Evolutionary conservation across 805 yeast species (phyloP).

Genomic region (Candida cerambycidarum): DNA sequence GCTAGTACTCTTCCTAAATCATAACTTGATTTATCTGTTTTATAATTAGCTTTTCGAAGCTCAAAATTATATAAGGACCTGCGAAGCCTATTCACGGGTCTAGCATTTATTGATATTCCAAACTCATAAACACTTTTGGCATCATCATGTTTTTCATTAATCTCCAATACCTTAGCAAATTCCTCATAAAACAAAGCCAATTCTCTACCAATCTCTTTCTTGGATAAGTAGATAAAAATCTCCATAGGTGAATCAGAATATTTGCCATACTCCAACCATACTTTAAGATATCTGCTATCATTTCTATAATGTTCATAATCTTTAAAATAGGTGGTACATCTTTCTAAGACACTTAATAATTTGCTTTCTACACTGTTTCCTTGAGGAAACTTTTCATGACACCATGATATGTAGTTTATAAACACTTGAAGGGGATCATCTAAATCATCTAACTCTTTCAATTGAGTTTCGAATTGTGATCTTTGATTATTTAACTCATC

Average conservation of each 20-base stretch:
- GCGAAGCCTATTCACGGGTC: conserved; percentile 51
- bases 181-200: conserved; percentile 77
- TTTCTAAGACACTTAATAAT: conserved; percentile 61
- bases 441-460: conserved; percentile 54
- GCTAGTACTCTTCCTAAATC: conserved; percentile 25
- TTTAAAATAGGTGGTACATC: conserved; percentile 68
- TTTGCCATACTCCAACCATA: conserved; percentile 79
- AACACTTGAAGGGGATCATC: conserved; percentile 85
- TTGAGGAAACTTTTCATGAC: conserved; percentile 58
- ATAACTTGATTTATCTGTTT: conserved; percentile 10
- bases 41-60: conserved; percentile 30
- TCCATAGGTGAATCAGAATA: conserved; percentile 70
- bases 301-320: conserved; percentile 69
- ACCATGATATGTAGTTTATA: conserved; percentile 77
- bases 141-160: conserved; percentile 44
- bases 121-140: conserved; percentile 59
- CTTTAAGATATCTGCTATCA: conserved; percentile 74
- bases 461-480: conserved; percentile 47
- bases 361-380: conserved; percentile 66
- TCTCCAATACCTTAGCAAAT: conserved; percentile 65
- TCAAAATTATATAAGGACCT: conserved; percentile 44
- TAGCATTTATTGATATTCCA: conserved; percentile 62
- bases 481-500: conserved; percentile 20
- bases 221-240: conserved; percentile 66
- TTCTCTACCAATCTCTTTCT: conserved; percentile 66